phyloP scores from a whole-genome alignment of 2,329 filamentous ascomycete species.

The Capronia epimyces region DNA sequence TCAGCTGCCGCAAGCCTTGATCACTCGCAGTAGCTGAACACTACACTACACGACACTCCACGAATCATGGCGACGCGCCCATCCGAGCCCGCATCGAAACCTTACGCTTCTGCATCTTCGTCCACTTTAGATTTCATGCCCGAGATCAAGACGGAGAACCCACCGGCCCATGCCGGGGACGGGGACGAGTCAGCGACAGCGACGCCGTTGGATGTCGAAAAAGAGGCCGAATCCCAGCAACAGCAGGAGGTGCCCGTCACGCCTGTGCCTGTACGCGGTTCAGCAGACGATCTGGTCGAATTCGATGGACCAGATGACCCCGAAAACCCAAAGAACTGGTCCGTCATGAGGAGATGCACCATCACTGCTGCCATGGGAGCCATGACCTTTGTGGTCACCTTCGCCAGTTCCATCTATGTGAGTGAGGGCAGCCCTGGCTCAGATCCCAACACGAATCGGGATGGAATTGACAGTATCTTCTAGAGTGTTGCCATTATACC shows the following conservation, averaged over 20 bases:
- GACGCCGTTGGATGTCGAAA: conserved; percentile 3
- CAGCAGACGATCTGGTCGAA: conserved; percentile 21
- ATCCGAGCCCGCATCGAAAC: not conserved
- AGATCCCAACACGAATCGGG: too few relatives aligned
- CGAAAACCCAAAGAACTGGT: conserved; percentile 31
- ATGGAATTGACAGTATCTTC: conserved; percentile 3
- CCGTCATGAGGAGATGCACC: conserved; percentile 37
- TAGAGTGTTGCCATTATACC: conserved; percentile 36
- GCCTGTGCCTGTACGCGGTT: not conserved
- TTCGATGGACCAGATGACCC: conserved; percentile 30
- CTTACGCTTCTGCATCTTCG: conserved; percentile 8
- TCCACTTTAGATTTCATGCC: conserved; percentile 5
- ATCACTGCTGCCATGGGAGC: conserved; percentile 40
- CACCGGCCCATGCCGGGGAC: not conserved
- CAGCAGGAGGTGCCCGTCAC: not conserved
- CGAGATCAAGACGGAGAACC: conserved; percentile 1
- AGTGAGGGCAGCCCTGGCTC: conserved; percentile 21
- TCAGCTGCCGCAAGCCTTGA: not conserved
- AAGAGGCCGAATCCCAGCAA: not conserved
- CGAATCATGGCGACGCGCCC: not conserved
- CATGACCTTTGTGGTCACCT: conserved; percentile 46
- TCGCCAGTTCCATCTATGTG: conserved; percentile 41
- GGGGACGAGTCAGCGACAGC: not conserved
- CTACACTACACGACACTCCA: too few relatives aligned
- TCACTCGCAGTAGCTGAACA: too few relatives aligned